Base-by-base conservation (phyloP, 2,329 filamentous ascomycete species). In the Neoascochyta sp. region DNA sequence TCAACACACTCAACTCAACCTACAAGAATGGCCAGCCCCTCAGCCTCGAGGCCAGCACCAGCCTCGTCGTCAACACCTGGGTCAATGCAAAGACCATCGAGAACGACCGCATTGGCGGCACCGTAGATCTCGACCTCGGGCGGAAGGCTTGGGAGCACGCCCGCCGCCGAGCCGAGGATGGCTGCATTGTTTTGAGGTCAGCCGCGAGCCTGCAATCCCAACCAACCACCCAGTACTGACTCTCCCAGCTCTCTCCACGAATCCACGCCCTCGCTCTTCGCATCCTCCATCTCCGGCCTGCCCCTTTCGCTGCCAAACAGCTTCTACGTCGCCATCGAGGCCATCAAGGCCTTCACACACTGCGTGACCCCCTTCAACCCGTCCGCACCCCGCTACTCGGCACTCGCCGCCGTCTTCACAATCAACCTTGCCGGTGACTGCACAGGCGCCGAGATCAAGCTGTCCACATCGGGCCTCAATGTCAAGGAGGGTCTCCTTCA, bases 101-200 rank as follows among this genome's bases (percentile, higher is more conserved):
- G 21, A 78, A 87, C 52, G 84, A 83, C 20, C 73, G 76, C 33
- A 70, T 73, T 25, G 86, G 85, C 29, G 86, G 85, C 31, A 88
- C 85, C 6, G 78, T 96, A 22, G 92, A 98, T 64, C 67, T 76
- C 22, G 77, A 83, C 13, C 67, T 98, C 28, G 85, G 86, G 10
- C 73, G 78, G 29, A 79, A 86, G 59, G 88, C 89, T 3, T 98
- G 92, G 90, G 92, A 98, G 67, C 92, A 98, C 70, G 90, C 92
- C 34, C 78, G 90, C 47, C 80, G 92, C 41, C 79, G 92, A 68
- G 92, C 92, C 22, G 92, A 98, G 63, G 92, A 98, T 67, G 89
- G 87, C 10, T 95, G 89, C 58, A 84, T 98, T 43, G 73, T 96
- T 31, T 67, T 98, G 47, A 84, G 85, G 87, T 94, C 73, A 48